A percentile compares a stretch with the other conserved stretches of the same genome.
These are phyloP conservation scores for Aspergillus piperis DNA, from an alignment of 2,329 filamentous ascomycete species.

Conservation along the genomic window DNA sequence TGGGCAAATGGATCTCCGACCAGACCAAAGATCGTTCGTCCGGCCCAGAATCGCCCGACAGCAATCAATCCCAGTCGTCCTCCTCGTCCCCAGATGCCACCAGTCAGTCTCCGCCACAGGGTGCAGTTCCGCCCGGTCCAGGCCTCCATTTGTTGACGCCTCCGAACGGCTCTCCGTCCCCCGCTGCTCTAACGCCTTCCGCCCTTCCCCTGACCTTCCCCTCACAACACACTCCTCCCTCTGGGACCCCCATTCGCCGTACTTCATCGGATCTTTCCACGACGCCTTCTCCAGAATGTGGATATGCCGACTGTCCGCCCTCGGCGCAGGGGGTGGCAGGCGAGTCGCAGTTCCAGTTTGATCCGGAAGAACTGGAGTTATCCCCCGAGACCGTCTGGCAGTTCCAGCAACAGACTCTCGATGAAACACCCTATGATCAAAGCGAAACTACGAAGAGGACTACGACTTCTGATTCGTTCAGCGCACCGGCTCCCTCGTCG, in stretches of 20 bases:
- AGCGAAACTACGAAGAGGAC: not conserved
- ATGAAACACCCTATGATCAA: not conserved
- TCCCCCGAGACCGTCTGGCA: not conserved
- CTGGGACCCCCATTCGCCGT: not conserved
- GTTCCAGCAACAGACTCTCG: not conserved
- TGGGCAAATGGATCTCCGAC: conserved; percentile 40
- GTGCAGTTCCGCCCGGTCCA: not conserved
- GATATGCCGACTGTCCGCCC: not conserved
- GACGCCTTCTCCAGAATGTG: not conserved
- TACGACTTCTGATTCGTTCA: not conserved
- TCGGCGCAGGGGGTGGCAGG: not conserved
- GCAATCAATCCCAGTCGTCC: not conserved
- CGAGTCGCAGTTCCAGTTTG: not conserved
- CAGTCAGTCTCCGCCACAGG: not conserved
- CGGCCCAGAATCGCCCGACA: conserved; percentile 13
- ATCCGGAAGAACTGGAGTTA: not conserved
- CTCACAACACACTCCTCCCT: not conserved
- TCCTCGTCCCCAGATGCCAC: not conserved
- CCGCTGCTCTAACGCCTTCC: not conserved
- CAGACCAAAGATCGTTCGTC: conserved; percentile 34
- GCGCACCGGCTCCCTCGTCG: not conserved
- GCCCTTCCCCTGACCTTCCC: not conserved
- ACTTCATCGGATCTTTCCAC: not conserved
- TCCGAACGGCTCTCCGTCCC: not conserved
- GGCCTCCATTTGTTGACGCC: not conserved